Evolutionary conservation across 306 rosid genomes (phyloP).

Genomic region (Cicer yamashitae): DNA sequence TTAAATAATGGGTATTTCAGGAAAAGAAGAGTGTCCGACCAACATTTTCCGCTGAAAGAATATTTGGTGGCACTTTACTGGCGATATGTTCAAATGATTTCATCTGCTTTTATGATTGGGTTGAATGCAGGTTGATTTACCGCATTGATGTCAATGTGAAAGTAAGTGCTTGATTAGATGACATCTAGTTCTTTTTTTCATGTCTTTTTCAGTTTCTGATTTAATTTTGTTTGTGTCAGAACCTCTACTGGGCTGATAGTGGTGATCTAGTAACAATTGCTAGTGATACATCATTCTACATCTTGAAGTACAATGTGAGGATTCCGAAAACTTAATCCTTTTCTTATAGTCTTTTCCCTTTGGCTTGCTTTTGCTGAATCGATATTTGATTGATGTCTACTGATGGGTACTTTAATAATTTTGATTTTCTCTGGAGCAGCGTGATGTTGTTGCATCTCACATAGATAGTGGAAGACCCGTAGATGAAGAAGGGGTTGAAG

Average conservation of each 20-base stretch:
- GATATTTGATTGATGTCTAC: slow-evolving; percentile 36
- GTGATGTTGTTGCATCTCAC: slow-evolving; percentile 82
- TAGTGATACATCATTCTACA: slow-evolving; percentile 91
- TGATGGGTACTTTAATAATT: slow-evolving; percentile 31
- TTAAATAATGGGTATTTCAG: slow-evolving; percentile 57
- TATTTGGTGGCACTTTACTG: slow-evolving; percentile 82
- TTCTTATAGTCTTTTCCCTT: background rate
- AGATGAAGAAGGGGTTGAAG: slow-evolving; percentile 97
- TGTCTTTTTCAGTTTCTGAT: slow-evolving; percentile 23
- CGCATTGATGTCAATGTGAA: slow-evolving; percentile 94
- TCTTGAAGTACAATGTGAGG: slow-evolving; percentile 94
- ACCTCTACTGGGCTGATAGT: slow-evolving; percentile 98
- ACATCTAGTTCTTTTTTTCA: slow-evolving; percentile 14
- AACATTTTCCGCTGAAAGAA: slow-evolving; percentile 88
- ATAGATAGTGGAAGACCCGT: slow-evolving; percentile 92
- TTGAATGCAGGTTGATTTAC: slow-evolving; percentile 92
- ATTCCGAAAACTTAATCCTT: slow-evolving; percentile 34
- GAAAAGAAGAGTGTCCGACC: slow-evolving; percentile 95
- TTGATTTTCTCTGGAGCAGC: slow-evolving; percentile 64
- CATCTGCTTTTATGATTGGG: slow-evolving; percentile 98
- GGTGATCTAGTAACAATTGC: slow-evolving; percentile 94
- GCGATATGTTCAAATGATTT: slow-evolving; percentile 99
- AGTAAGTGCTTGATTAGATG: slow-evolving; percentile 61
- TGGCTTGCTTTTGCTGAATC: slow-evolving; percentile 25
- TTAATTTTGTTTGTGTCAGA: slow-evolving; percentile 55